These are phyloP conservation scores for Endothia cerciana DNA, from an alignment of 2,329 filamentous ascomycete genomes.

Conservation along the genomic window DNA sequence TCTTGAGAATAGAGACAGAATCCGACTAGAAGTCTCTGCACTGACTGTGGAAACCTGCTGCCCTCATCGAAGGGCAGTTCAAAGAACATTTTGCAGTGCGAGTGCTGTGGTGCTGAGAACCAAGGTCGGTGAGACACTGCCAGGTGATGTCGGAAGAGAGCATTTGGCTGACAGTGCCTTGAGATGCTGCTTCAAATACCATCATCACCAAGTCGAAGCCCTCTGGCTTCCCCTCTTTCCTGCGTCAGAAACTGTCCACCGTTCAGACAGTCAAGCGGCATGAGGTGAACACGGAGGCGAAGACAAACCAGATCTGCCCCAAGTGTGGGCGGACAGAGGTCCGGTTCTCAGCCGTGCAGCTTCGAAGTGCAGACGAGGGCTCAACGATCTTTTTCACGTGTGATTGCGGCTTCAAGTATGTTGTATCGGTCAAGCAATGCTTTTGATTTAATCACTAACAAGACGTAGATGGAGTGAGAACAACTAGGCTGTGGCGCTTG, in stretches of 20 bases:
- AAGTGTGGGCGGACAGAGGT: constrained; percentile 84
- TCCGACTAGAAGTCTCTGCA: constrained; percentile 67
- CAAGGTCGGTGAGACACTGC: constrained; percentile 63
- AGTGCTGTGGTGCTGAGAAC: constrained; percentile 83
- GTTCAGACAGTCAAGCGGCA: constrained; percentile 80
- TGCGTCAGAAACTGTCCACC: constrained; percentile 85
- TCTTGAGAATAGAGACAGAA: background rate
- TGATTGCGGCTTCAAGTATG: constrained; percentile 83
- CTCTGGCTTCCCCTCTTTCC: constrained; percentile 85
- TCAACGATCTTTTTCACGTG: constrained; percentile 90
- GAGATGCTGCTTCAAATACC: constrained; percentile 75
- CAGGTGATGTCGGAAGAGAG: background rate
- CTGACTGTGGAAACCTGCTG: constrained; percentile 86
- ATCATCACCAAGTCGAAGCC: constrained; percentile 85
- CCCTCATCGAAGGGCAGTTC: constrained; percentile 77
- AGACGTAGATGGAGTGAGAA: constrained; percentile 58
- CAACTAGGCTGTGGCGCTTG: constrained; percentile 48
- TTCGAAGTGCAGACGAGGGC: constrained; percentile 93
- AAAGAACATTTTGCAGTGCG: constrained; percentile 78
- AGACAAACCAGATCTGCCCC: constrained; percentile 70
- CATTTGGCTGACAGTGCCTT: background rate
- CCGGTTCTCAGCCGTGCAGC: constrained; percentile 81
- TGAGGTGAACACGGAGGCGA: constrained; percentile 75
- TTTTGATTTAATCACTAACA: constrained; percentile 34
- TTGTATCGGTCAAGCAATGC: constrained; percentile 25